Base-by-base conservation (phyloP, 139 green algal species). In the Ettlia oleoabundans region DNA sequence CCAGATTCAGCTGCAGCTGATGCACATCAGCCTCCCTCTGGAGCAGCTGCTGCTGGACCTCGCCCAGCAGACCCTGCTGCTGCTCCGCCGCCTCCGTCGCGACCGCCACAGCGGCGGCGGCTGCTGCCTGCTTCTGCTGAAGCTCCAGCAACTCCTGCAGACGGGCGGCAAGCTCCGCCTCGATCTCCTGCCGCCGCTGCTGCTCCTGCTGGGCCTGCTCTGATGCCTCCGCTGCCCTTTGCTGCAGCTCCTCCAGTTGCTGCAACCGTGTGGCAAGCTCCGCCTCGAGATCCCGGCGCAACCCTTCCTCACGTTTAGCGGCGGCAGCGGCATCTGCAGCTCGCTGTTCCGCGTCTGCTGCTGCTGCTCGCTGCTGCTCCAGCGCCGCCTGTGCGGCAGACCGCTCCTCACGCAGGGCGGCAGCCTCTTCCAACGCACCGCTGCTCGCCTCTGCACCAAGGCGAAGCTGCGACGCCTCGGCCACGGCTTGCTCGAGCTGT, bases 131-230 rank as follows among this genome's bases (percentile, higher is more conserved):
- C 47, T 75, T 43, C 32, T 47, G 42, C 73, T 80, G 53, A 35
- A 69, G 37, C 35, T 69, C 35, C 24, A 52, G 52, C 9, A 68
- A 18, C 37, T 69, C 35, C 37, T 51, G 51, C 43, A 52, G 35
- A 24, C 42, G 26, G 30, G 28, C 30, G n/a, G 42, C 40, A 21
- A 72, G 75, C 75, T 81, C 75, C 4, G 75, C 75, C 40, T 63
- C 75, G 21, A 13, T n/a, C 28, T 76, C 21, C 77, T 75, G 40
- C 21, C 26, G 63, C 64, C 18, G 47, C 21, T 19, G 18, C 21
- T 40, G 28, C 35, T 74, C 43, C 3, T 19, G 22, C 19, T 38
- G 40, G 1, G 42, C 41, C 40, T 41, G 30, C 22, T 51, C 64
- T 35, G 37, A 37, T 3, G 38, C 40, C 7, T 13, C 28, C 1